Base-by-base conservation (phyloP, 108 stramenopile genomes). In the Cyclotella atomus region DNA sequence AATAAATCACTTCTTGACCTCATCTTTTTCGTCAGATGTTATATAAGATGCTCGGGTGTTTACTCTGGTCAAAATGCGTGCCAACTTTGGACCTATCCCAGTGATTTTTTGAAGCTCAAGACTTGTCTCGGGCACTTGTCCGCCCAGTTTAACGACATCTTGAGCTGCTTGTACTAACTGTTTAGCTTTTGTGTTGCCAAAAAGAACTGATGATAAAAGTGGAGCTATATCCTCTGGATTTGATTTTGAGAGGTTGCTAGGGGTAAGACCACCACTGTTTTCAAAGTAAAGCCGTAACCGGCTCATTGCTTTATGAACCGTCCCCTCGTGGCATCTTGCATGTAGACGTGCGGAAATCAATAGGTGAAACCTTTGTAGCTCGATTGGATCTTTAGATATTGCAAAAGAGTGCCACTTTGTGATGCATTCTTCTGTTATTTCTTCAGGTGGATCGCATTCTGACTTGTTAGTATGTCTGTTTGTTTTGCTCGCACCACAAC, bases 61-160 rank as follows among this genome's bases (percentile, higher is more conserved):
- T 50, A 92, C 85, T 28, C 75, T 46, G 20, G 71, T 62, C 59
- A 92, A 44, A 38, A 92, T 67, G 41, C 85, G 81, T 36, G 88
- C 88, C 66, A 89, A 72, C 20, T 77, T 81, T 19, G 83, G 87
- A 1, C 91, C 91, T 57, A 92, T 87, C 0, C 88, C 91, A 4
- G 87, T 87, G 0, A 92, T 70, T 38, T 83, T 46, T 44, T 81
- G 35, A 27, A 92, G 47, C 5, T 75, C 63, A 16, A 38, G 10
- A 36, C 78, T 75, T n/a, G 80, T 74, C 81, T 89, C 91, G 29
- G 91, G 91, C 0, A 92, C 91, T n/a, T 65, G n/a, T 23, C 88
- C 91, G 27, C 78, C 63, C 49, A 84, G 67, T 3, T 24, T 17
- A 12, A 76, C 17, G 17, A 92, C 73, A 53, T 89, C 88, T 38